Percentiles rank a stretch among this genome's conserved stretches.
phyloP scores from a whole-genome alignment of 805 yeast genomes.

The Metschnikowia gelsemii region DNA sequence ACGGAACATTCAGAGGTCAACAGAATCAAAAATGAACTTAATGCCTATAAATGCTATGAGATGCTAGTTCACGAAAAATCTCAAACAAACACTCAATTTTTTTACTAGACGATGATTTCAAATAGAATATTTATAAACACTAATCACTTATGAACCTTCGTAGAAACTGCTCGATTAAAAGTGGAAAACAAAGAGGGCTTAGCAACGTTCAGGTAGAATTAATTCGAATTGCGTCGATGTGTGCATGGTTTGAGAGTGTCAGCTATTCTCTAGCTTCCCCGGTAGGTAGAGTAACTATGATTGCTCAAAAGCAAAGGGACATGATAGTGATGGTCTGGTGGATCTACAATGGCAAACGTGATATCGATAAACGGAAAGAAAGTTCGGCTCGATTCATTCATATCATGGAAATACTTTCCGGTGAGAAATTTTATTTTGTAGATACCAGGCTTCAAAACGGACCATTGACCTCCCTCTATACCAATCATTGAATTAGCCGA shows the following conservation, averaged over 20 bases:
- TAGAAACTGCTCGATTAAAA: too few species aligned
- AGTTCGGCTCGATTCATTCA: conserved; percentile 39
- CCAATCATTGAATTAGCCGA: conserved; percentile 28
- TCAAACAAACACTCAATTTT: conserved; percentile 62
- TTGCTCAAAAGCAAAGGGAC: conserved; percentile 83
- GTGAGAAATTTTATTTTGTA: conserved; percentile 79
- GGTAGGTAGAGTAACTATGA: conserved; percentile 85
- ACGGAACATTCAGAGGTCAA: conserved; percentile 52
- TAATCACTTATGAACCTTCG: background rate
- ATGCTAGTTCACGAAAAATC: conserved; percentile 71
- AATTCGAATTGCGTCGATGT: too few species aligned
- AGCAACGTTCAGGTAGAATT: too few species aligned
- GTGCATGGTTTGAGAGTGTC: background rate
- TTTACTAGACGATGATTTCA: conserved; percentile 34
- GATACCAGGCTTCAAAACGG: conserved; percentile 53
- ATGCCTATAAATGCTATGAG: conserved; percentile 58
- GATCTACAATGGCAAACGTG: conserved; percentile 60
- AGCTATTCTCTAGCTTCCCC: conserved; percentile 58
- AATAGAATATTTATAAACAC: background rate
- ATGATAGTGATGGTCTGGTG: conserved; percentile 81
- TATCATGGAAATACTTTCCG: conserved; percentile 54
- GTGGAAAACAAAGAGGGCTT: too few species aligned
- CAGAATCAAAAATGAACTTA: conserved; percentile 62
- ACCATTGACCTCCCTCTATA: conserved; percentile 41
- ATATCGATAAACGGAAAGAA: conserved; percentile 91